These are phyloP conservation scores for Funneliformis geosporum DNA, from an alignment of 192 early-diverging fungal species.

Conservation along the genomic window DNA sequence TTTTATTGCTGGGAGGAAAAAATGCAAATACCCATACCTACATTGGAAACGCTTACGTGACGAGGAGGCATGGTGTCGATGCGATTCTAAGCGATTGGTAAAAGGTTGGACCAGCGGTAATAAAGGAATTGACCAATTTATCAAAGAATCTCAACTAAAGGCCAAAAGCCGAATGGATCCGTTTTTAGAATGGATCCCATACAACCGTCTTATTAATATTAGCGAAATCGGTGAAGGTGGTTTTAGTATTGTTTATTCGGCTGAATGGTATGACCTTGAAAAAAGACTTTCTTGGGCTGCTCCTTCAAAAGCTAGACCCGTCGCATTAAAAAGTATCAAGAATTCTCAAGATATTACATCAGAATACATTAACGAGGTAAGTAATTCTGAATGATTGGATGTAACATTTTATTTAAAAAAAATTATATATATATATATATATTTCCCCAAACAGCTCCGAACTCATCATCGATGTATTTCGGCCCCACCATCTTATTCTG, in stretches of 20 bases:
- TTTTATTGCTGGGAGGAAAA: not conserved
- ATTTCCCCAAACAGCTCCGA: not conserved
- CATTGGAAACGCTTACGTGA: conserved; percentile 2
- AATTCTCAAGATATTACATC: conserved; percentile 8
- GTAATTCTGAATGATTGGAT: not conserved
- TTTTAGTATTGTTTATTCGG: conserved; percentile 15
- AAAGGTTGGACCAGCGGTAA: conserved; percentile 14
- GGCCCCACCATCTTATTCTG: not conserved
- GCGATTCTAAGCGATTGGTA: not conserved
- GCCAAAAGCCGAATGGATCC: not conserved
- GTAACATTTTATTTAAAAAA: not conserved
- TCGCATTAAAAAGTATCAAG: conserved; percentile 6
- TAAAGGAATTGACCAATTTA: conserved; percentile 8
- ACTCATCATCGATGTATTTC: conserved; percentile 9
- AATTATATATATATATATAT: no score
- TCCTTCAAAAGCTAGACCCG: not conserved
- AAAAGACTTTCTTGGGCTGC: conserved; percentile 11
- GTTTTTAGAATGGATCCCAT: conserved; percentile 25
- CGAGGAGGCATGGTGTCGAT: conserved; percentile 10
- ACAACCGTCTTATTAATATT: conserved; percentile 15
- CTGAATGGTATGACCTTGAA: conserved; percentile 9
- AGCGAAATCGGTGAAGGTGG: conserved; percentile 22
- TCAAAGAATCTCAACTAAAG: conserved; percentile 9
- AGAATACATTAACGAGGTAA: conserved; percentile 9
- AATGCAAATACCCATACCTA: conserved; percentile 11